Percentiles rank a stretch among this genome's conserved stretches.
Conservation (phyloP, 352 stramenopile genomes). For the Pythium guiyangense region DNA sequence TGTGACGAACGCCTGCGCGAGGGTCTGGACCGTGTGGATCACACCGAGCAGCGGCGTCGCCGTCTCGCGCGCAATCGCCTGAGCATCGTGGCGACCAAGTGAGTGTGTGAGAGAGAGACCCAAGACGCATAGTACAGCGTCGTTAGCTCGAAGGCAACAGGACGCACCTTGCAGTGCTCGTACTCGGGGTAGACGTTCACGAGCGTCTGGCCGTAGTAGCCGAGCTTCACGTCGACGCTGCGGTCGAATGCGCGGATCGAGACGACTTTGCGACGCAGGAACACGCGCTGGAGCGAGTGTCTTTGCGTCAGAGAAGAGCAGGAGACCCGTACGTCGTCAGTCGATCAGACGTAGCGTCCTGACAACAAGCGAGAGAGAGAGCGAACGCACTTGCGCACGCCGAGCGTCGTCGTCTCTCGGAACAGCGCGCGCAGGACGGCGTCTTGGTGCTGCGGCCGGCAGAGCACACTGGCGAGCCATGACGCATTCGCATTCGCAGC, state of each 20-base stretch:
- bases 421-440: constrained; percentile 65
- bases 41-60: constrained; percentile 45
- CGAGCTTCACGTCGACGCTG: constrained; percentile 57
- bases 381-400: constrained; percentile 75
- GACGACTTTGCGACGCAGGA: constrained; percentile 49
- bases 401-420: constrained; percentile 85
- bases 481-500: constrained; percentile 27
- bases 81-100: constrained; percentile 4
- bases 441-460: constrained; percentile 43
- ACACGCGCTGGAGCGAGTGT: constrained; percentile 51
- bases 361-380: neutral
- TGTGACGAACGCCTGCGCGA: constrained; percentile 17
- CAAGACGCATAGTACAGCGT: neutral
- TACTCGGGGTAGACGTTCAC: too few relatives aligned
- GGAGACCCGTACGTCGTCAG: too few relatives aligned
- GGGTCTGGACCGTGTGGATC: constrained; percentile 47
- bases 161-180: constrained; percentile 70
- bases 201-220: constrained; percentile 33
- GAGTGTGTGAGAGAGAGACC: neutral
- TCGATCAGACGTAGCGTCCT: too few relatives aligned
- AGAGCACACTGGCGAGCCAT: constrained; percentile 84
- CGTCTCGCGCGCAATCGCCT: constrained; percentile 39
- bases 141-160: neutral
- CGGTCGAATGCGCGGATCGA: constrained; percentile 36
- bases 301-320: constrained; percentile 14